Conservation (phyloP, 2,329 filamentous ascomycete genomes). For the Cercospora sojina region DNA sequence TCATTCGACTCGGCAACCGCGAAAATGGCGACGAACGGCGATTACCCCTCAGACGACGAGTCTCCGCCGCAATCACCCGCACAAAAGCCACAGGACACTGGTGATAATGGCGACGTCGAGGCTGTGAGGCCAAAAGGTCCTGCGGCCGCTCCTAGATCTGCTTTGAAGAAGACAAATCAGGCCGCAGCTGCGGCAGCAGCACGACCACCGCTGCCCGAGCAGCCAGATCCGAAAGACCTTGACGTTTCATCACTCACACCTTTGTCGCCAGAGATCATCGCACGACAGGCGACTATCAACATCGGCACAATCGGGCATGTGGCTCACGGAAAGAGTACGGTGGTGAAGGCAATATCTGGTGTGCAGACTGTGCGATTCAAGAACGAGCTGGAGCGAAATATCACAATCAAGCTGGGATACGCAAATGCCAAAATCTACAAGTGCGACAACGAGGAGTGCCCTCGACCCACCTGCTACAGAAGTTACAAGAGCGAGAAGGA, state of each 20-base stretch:
- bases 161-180: constrained; percentile 74
- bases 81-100: constrained; percentile 53
- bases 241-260: constrained; percentile 79
- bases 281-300: constrained; percentile 96
- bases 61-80: constrained; percentile 57
- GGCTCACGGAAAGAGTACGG: constrained; percentile 99
- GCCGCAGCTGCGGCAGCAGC: constrained; percentile 57
- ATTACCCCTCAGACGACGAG: constrained; percentile 52
- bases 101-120: constrained; percentile 68
- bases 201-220: constrained; percentile 72
- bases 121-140: constrained; percentile 60
- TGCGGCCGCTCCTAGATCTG: constrained; percentile 66
- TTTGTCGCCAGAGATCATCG: constrained; percentile 93
- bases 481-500: constrained; percentile 99
- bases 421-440: constrained; percentile 99
- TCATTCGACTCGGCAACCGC: background rate
- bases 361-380: constrained; percentile 99
- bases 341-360: constrained; percentile 98
- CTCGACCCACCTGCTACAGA: constrained; percentile 89
- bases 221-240: constrained; percentile 88
- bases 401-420: constrained; percentile 99
- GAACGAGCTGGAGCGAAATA: constrained; percentile 98
- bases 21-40: constrained; percentile 56
- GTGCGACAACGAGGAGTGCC: constrained; percentile 89
- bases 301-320: constrained; percentile 99